These are phyloP conservation scores for Barnettozyma salicaria DNA, from an alignment of 805 yeast genomes.

Conservation along the genomic window DNA sequence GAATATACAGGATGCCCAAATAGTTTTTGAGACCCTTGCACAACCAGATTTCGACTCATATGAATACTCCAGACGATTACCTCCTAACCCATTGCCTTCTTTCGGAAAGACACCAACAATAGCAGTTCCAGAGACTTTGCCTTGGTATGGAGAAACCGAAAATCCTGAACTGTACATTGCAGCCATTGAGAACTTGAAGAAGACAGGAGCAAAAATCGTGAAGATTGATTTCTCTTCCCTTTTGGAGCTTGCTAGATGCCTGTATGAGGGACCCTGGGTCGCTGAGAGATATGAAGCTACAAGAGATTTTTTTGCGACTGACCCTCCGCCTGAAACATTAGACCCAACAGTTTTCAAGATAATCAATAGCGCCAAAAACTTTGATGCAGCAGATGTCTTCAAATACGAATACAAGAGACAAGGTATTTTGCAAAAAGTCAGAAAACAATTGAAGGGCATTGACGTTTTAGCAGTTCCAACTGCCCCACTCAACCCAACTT, in stretches of 20 bases:
- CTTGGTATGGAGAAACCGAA: conserved; percentile 77
- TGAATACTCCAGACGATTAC: conserved; percentile 75
- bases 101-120: conserved; percentile 58
- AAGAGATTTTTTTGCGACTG: conserved; percentile 60
- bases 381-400: conserved; percentile 78
- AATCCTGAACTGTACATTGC: conserved; percentile 63
- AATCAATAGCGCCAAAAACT: conserved; percentile 70
- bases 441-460: conserved; percentile 45
- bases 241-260: conserved; percentile 74
- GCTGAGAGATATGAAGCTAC: conserved; percentile 88
- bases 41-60: conserved; percentile 61
- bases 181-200: conserved; percentile 51
- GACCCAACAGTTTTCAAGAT: conserved; percentile 82
- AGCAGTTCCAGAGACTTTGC: conserved; percentile 68
- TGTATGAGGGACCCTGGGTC: conserved; percentile 99
- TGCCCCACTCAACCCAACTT: conserved; percentile 85
- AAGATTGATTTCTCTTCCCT: conserved; percentile 70
- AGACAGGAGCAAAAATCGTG: conserved; percentile 53
- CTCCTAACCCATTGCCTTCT: conserved; percentile 53
- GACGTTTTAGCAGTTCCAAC: conserved; percentile 90
- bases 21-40: conserved; percentile 64
- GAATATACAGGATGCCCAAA: conserved; percentile 78
- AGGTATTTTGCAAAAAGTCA: conserved; percentile 63
- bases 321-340: conserved; percentile 62
- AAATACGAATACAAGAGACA: conserved; percentile 84